phyloP scores from a whole-genome alignment of 2,329 filamentous ascomycete genomes.

The Fusarium miscanthi region DNA sequence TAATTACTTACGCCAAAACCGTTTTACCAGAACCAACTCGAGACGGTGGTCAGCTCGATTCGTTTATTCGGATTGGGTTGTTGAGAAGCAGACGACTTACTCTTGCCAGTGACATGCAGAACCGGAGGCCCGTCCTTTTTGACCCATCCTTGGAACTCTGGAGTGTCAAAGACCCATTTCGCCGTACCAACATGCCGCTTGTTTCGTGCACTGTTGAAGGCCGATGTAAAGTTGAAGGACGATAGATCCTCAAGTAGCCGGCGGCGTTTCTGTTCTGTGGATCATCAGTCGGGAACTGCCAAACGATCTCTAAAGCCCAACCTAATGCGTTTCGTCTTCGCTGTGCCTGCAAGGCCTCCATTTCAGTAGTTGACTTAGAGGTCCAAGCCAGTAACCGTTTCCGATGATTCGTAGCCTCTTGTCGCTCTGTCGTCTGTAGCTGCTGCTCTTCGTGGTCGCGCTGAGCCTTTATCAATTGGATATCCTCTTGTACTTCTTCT shows the following conservation, averaged over 20 bases:
- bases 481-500: not conserved
- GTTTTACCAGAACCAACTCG: conserved; percentile 36
- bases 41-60: fast-evolving
- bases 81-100: not conserved
- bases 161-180: conserved; percentile 3
- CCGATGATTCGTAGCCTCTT: conserved; percentile 3
- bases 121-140: fast-evolving
- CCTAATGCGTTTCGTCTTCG: not conserved
- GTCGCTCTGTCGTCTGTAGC: conserved; percentile 1
- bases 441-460: conserved; percentile 7
- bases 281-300: too few species aligned
- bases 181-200: conserved; percentile 26
- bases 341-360: fast-evolving
- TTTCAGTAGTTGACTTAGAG: not conserved
- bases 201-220: conserved; percentile 12
- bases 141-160: conserved; percentile 4
- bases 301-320: not conserved
- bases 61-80: fast-evolving
- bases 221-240: not conserved
- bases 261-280: not conserved
- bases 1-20: conserved; percentile 6
- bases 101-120: conserved; percentile 28
- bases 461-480: conserved; percentile 11
- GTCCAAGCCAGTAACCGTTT: not conserved
- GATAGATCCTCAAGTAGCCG: conserved; percentile 4